phyloP scores from a whole-genome alignment of 257 asterid genomes.

The Salvia splendens region DNA sequence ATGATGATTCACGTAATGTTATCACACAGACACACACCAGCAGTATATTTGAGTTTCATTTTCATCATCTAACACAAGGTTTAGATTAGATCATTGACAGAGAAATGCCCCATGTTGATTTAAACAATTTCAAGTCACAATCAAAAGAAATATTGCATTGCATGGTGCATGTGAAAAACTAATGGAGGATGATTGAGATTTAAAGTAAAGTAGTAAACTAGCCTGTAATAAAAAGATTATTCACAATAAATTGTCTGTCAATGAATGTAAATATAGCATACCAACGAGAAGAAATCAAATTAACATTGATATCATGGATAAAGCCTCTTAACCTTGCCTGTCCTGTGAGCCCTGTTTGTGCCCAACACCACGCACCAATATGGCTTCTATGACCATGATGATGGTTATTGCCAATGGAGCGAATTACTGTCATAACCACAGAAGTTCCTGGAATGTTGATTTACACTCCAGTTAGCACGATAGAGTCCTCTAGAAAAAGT shows the following conservation, averaged over 20 bases:
- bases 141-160: not conserved
- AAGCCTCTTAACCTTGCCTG: conserved; percentile 61
- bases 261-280: conserved; percentile 18
- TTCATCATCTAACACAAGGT: conserved; percentile 5
- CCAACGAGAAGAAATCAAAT: conserved; percentile 12
- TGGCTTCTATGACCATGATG: conserved; percentile 80
- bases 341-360: conserved; percentile 85
- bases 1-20: not conserved
- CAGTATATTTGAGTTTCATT: not conserved
- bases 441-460: conserved; percentile 70
- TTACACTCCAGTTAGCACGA: conserved; percentile 20
- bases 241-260: not conserved
- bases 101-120: not conserved
- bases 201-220: not conserved
- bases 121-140: not conserved
- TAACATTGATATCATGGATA: conserved; percentile 6
- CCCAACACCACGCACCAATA: conserved; percentile 89
- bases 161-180: not conserved
- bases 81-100: not conserved
- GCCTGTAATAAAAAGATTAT: conserved; percentile 1
- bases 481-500: not conserved
- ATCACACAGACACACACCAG: not conserved
- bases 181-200: conserved; percentile 8
- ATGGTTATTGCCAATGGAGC: conserved; percentile 85
- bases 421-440: conserved; percentile 80